Conservation (phyloP, 1,284 basidiomycete species). For the Boletus smithii region DNA sequence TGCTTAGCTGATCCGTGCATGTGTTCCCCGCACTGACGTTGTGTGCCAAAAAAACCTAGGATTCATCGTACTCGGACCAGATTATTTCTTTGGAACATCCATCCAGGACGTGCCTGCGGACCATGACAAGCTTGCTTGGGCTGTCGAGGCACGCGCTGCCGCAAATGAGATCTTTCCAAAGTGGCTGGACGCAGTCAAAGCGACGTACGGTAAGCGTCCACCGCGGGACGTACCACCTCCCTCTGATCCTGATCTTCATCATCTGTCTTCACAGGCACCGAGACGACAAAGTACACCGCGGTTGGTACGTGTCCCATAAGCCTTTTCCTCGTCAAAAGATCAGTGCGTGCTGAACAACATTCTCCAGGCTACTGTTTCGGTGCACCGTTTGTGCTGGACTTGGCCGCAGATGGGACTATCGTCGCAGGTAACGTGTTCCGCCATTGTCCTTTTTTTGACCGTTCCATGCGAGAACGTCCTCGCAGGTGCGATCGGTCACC, state of each 20-base stretch:
- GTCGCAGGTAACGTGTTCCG: constrained; percentile 38
- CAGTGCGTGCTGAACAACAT: background rate
- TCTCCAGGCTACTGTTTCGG: constrained; percentile 54
- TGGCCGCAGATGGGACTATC: constrained; percentile 42
- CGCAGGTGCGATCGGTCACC: constrained; percentile 51
- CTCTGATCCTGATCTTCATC: background rate
- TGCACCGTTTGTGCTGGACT: constrained; percentile 46
- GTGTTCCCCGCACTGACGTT: background rate
- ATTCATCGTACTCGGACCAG: constrained; percentile 26
- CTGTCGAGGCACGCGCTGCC: background rate
- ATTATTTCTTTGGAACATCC: constrained; percentile 24
- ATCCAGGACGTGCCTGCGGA: constrained; percentile 2
- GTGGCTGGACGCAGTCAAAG: constrained; percentile 23
- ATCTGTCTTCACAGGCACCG: constrained; percentile 8
- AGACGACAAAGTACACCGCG: constrained; percentile 32
- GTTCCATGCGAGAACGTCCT: background rate
- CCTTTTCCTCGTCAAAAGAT: background rate
- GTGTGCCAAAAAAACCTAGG: constrained; percentile 6
- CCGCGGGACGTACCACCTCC: background rate
- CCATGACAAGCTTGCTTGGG: constrained; percentile 12
- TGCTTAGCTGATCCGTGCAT: background rate
- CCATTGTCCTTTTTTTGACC: background rate
- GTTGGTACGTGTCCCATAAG: constrained; percentile 33
- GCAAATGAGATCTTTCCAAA: constrained; percentile 19
- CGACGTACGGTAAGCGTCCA: constrained; percentile 13